Base-by-base conservation (phyloP, 306 rosid species). In the Acacia melanoxylon region DNA sequence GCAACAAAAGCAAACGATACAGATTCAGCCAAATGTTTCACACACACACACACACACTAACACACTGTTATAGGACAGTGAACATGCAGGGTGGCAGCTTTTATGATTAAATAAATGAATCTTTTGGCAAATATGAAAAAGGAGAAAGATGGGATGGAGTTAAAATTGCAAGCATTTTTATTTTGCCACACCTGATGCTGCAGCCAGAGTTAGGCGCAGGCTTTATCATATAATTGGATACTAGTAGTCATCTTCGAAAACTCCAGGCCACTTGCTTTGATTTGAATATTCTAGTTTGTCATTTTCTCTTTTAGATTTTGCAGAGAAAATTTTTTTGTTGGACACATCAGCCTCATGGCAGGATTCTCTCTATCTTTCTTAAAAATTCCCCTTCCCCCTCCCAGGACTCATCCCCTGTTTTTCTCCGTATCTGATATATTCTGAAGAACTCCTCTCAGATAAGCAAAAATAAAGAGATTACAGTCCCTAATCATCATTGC, bases 191-290 rank as follows among this genome's bases (percentile, higher is more conserved):
- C 69, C 41, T 29, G 41, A 63, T 29, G 69, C 49, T 29, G 69
- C 49, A 54, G 59, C 70, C 73, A 68, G 73, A 10, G 37, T 25
- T 40, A 40, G 31, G 42, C 83, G 86, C 91, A 77, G 87, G 85
- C 86, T 89, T 87, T 77, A 29, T 68, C 24, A 40, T 83, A 86
- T 83, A 87, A 84, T 82, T 74, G 85, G 83, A 83, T 81, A 77
- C 59, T 76, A 83, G 83, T 84, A 85, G 77, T 80, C 87, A 87
- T 76, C 79, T 90, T 84, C 88, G 88, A 91, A 81, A 87, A 82
- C 83, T 87, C 89, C 89, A 85, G 4, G 16, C 22, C 80, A 80
- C 66, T 83, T 75, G 29, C 71, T 82, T 81, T 81, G 80, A 80
- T 87, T 81, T 81, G 82, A 76, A 77, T 79, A 54, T 86, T 83